Evolutionary conservation across 805 yeast genomes (phyloP), one percentile per base, ranked within the genome.

Genomic region (Sugiyamaella qingdaonensis): DNA sequence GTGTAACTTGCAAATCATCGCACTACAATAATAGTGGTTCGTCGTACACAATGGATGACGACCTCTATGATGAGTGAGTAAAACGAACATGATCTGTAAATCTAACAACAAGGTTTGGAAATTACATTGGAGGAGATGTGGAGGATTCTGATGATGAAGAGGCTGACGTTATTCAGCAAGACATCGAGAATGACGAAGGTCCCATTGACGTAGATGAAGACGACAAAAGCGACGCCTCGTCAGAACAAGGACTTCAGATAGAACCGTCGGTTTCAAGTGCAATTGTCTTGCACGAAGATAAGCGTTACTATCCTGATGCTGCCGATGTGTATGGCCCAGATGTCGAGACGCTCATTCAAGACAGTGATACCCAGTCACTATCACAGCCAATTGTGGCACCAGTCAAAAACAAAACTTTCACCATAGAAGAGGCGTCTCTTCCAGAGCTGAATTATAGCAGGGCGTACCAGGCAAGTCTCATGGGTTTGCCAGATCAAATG

Each of bases 311-410:
- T 53, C 75, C 79, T 0, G 62, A 73, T 0, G 67, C 80, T 34
- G 53, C 68, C 0, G 76, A 77, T 4, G 76, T 77, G 1, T 84
- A 76, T 66, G 88, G 84, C 0, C 71, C 73, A 0, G 85, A 78
- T 47, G 92, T 87, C 0, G 89, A 85, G 55, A 78, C 87, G 0
- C 70, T 85, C 2, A 73, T 84, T 0, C 78, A 77, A 46, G 81
- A 81, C 29, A 71, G 72, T 32, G 84, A 79, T 55, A 70, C 73
- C 2, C 83, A 81, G 58, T 73, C 76, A 32, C 68, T 78, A 4
- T 69, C 75, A 19, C 83, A 78, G 58, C 96, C 97, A 0, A 77
- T 88, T 2, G 78, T 89, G 2, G 73, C 74, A 55, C 87, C 90
- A 0, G 62, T 66, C 1, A 58, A 65, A 0, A 72, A 72, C 2